Conservation (phyloP, 371 early-diverging fungal species). For the Mortierella sp. region DNA sequence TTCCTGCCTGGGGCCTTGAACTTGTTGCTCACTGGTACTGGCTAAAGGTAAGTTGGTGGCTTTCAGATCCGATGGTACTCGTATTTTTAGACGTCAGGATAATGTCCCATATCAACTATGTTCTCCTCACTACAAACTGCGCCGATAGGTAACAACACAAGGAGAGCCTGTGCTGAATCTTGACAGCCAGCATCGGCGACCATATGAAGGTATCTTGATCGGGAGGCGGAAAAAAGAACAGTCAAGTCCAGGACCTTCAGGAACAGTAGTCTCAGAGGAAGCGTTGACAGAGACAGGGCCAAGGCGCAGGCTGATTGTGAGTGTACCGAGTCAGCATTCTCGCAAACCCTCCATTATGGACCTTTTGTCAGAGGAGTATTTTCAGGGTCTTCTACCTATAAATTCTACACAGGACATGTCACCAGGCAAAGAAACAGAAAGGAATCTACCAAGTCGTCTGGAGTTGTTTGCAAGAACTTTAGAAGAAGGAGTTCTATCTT, state of each 20-base stretch:
- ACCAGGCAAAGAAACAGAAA: background rate
- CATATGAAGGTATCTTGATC: slow-evolving; percentile 77
- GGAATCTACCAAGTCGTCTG: slow-evolving; percentile 58
- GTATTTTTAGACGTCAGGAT: background rate
- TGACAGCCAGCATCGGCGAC: slow-evolving; percentile 73
- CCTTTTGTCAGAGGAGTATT: slow-evolving; percentile 31
- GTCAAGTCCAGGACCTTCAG: background rate
- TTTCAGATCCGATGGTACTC: background rate
- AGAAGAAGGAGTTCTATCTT: slow-evolving; percentile 73
- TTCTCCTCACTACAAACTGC: background rate
- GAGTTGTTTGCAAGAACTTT: slow-evolving; percentile 84
- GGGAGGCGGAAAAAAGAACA: slow-evolving; percentile 51
- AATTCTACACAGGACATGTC: background rate
- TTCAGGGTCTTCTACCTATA: background rate
- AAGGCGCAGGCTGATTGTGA: slow-evolving; percentile 59
- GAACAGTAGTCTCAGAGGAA: background rate
- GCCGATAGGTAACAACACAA: slow-evolving; percentile 60
- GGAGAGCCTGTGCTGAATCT: slow-evolving; percentile 69
- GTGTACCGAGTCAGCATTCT: slow-evolving; percentile 77
- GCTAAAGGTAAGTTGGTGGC: slow-evolving; percentile 67
- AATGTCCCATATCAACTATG: slow-evolving; percentile 5
- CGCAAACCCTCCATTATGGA: slow-evolving; percentile 75
- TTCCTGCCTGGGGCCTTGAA: slow-evolving; percentile 75
- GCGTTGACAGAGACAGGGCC: background rate
- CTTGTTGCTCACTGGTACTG: slow-evolving; percentile 76